Conservation (phyloP, 768 basidiomycete species). For the Agaricus blazei region DNA sequence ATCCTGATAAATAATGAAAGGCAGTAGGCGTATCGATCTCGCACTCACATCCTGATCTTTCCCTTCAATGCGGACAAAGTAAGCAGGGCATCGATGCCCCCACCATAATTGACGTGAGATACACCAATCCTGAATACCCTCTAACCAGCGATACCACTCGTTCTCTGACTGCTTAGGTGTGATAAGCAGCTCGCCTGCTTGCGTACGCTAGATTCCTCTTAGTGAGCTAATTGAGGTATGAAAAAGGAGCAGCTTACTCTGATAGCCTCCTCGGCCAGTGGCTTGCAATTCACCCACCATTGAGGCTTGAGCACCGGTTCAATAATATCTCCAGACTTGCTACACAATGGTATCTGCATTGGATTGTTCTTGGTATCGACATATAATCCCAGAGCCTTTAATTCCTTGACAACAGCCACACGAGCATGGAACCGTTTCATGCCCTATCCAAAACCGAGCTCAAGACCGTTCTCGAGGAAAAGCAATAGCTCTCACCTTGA, state of each 20-base stretch:
- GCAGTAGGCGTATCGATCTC: background rate
- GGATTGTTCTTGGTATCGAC: slow-evolving; percentile 94
- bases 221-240: background rate
- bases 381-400: slow-evolving; percentile 82
- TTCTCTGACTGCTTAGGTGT: slow-evolving; percentile 80
- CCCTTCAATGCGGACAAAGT: slow-evolving; percentile 85
- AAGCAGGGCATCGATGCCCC: slow-evolving; percentile 96
- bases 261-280: slow-evolving; percentile 85
- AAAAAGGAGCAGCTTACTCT: slow-evolving; percentile 40
- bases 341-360: slow-evolving; percentile 88
- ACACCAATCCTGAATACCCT: slow-evolving; percentile 97
- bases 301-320: slow-evolving; percentile 95
- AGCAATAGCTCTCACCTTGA: slow-evolving; percentile 36
- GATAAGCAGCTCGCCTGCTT: slow-evolving; percentile 81
- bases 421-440: slow-evolving; percentile 97
- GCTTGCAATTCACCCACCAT: slow-evolving; percentile 97
- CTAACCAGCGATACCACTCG: slow-evolving; percentile 97
- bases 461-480: background rate
- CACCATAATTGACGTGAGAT: slow-evolving; percentile 99
- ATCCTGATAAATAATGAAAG: background rate
- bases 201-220: slow-evolving; percentile 58
- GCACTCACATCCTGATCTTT: slow-evolving; percentile 54
- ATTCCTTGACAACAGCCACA: slow-evolving; percentile 71
- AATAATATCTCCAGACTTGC: slow-evolving; percentile 95
- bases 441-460: slow-evolving; percentile 33